Percentiles rank a stretch among this genome's conserved stretches.
Conservation (phyloP, 179 eudicot species). For the Patellifolia procumbens region DNA sequence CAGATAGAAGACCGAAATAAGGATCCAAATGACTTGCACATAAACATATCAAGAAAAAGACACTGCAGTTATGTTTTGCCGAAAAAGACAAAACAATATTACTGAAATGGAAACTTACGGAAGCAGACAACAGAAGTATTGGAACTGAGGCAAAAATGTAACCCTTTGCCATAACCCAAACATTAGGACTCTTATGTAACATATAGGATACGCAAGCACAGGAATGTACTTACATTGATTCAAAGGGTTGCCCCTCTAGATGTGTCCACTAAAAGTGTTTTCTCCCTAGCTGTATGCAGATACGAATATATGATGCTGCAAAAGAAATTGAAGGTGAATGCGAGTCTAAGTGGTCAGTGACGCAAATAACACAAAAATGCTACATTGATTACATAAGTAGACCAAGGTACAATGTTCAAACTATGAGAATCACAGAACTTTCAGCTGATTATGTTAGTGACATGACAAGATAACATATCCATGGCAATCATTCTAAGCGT, state of each 20-base stretch:
- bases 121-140: neutral
- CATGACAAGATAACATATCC: neutral
- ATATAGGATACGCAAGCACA: conserved; percentile 9
- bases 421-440: neutral
- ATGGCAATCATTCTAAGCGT: neutral
- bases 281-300: conserved; percentile 65
- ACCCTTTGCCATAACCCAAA: too few species aligned
- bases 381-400: neutral
- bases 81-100: neutral
- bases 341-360: neutral
- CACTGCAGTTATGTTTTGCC: neutral
- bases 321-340: conserved; percentile 8
- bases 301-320: conserved; percentile 87
- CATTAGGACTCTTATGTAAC: too few species aligned
- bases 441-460: neutral
- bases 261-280: conserved; percentile 88
- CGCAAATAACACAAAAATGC: neutral
- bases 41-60: neutral
- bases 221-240: conserved; percentile 56
- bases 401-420: neutral
- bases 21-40: neutral
- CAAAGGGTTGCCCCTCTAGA: conserved; percentile 82
- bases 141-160: neutral
- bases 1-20: neutral
- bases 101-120: neutral